A percentile compares a stretch with the other conserved stretches of the same genome.
Evolutionary conservation across 495 filamentous ascomycete species (phyloP).

Genomic region (Sordaria brevicollis): DNA sequence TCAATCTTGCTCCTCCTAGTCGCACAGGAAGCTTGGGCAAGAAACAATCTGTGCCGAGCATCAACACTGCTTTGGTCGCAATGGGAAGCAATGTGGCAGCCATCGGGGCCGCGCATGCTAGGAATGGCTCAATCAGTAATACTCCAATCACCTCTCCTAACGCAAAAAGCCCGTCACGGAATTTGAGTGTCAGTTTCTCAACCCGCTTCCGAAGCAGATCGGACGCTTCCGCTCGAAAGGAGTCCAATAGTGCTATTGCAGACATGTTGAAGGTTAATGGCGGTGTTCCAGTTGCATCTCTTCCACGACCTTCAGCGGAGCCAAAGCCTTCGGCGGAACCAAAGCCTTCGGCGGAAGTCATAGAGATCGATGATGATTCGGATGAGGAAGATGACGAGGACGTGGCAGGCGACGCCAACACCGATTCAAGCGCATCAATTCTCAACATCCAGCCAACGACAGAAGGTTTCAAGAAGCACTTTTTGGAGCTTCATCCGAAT

Average conservation of each 20-base stretch:
- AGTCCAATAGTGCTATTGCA: slow-evolving; percentile 16
- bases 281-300: slow-evolving; percentile 46
- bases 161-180: slow-evolving; percentile 24
- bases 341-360: slow-evolving; percentile 20
- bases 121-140: slow-evolving; percentile 48
- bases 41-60: slow-evolving; percentile 46
- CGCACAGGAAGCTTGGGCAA: slow-evolving; percentile 49
- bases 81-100: slow-evolving; percentile 52
- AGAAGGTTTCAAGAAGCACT: slow-evolving; percentile 68
- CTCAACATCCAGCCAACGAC: slow-evolving; percentile 58
- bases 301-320: slow-evolving; percentile 30
- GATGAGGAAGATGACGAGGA: slow-evolving; percentile 42
- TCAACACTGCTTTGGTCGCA: slow-evolving; percentile 55
- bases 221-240: slow-evolving; percentile 35
- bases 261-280: slow-evolving; percentile 44
- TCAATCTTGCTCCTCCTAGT: slow-evolving; percentile 42
- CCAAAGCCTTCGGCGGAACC: slow-evolving; percentile 23
- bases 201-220: slow-evolving; percentile 64
- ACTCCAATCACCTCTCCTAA: slow-evolving; percentile 40
- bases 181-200: slow-evolving; percentile 34
- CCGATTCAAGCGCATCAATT: slow-evolving; percentile 33
- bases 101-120: slow-evolving; percentile 45
- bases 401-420: slow-evolving; percentile 39
- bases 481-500: slow-evolving; percentile 58
- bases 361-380: slow-evolving; percentile 21